Percentiles rank a stretch among this genome's conserved stretches.
Conservation (phyloP, 371 early-diverging fungal genomes). For the Smittium mucronatum region DNA sequence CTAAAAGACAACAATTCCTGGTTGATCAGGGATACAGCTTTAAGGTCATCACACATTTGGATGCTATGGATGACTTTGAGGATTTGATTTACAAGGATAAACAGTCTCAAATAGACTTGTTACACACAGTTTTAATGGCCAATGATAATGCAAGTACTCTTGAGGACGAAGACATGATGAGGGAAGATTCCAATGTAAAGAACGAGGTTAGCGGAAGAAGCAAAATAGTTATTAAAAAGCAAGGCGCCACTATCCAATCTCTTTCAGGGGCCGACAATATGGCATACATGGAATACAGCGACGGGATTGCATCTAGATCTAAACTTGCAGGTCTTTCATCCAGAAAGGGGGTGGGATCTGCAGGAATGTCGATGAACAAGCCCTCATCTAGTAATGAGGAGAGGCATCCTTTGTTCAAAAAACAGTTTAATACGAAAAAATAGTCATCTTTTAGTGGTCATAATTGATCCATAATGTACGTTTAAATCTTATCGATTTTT, state of each 20-base stretch:
- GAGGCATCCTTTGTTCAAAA: slow-evolving; percentile 58
- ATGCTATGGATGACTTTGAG: slow-evolving; percentile 59
- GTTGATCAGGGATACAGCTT: slow-evolving; percentile 99
- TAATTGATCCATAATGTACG: no score
- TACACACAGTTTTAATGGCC: slow-evolving; percentile 75
- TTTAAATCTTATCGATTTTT: no score
- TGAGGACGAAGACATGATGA: slow-evolving; percentile 39
- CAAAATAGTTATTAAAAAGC: slow-evolving; percentile 14
- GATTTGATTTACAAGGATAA: slow-evolving; percentile 61
- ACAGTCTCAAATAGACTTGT: slow-evolving; percentile 73
- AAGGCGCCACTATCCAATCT: slow-evolving; percentile 48
- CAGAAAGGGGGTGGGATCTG: slow-evolving; percentile 24
- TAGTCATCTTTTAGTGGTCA: slow-evolving; percentile 8
- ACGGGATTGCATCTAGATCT: slow-evolving; percentile 14
- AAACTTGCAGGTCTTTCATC: background rate
- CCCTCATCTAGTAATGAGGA: slow-evolving; percentile 26
- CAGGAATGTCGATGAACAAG: slow-evolving; percentile 17
- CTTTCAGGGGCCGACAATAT: slow-evolving; percentile 86
- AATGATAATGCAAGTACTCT: slow-evolving; percentile 48
- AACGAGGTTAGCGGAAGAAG: slow-evolving; percentile 19
- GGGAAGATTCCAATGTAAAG: slow-evolving; percentile 31
- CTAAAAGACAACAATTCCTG: slow-evolving; percentile 96
- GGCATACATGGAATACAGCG: slow-evolving; percentile 76
- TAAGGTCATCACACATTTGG: slow-evolving; percentile 80
- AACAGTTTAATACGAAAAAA: slow-evolving; percentile 32